phyloP scores from a whole-genome alignment of 2,329 filamentous ascomycete genomes.

The Ilyonectria sp. region DNA sequence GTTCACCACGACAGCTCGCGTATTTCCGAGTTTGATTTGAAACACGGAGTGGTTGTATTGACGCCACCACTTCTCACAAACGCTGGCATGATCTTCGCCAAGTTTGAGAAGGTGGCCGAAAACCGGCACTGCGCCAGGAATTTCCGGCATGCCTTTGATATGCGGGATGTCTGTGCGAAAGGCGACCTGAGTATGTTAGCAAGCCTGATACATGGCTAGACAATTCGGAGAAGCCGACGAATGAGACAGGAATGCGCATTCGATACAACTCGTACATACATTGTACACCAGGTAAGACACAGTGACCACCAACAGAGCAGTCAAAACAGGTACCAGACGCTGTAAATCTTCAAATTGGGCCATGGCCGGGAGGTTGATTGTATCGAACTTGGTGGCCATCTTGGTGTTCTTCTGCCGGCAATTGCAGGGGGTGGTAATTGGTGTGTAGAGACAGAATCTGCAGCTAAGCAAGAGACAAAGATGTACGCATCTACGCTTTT shows the following conservation, averaged over 20 bases:
- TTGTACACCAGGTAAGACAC: constrained; percentile 9
- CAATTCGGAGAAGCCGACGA: not conserved
- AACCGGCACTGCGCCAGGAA: constrained; percentile 65
- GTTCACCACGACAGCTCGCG: constrained; percentile 66
- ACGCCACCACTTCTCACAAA: constrained; percentile 66
- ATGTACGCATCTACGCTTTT: not conserved
- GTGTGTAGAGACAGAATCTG: too few species aligned
- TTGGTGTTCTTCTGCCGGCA: not conserved
- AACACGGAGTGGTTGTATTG: constrained; percentile 57
- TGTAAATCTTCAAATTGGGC: constrained; percentile 5
- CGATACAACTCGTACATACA: not conserved
- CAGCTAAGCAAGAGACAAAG: too few species aligned
- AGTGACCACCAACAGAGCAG: not conserved
- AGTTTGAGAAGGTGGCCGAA: constrained; percentile 66
- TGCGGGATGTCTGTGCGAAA: constrained; percentile 62
- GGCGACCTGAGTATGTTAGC: constrained; percentile 33
- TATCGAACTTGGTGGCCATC: constrained; percentile 9
- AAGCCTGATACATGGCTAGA: not conserved
- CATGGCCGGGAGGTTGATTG: not conserved
- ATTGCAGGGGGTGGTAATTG: not conserved
- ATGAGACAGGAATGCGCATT: not conserved
- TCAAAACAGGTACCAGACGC: not conserved
- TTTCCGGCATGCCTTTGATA: constrained; percentile 64
- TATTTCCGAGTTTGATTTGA: constrained; percentile 66
- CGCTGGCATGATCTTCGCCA: constrained; percentile 67